Evolutionary conservation across 176 grass and related monocot species (phyloP).

Genomic region (Alloteropsis semialata): DNA sequence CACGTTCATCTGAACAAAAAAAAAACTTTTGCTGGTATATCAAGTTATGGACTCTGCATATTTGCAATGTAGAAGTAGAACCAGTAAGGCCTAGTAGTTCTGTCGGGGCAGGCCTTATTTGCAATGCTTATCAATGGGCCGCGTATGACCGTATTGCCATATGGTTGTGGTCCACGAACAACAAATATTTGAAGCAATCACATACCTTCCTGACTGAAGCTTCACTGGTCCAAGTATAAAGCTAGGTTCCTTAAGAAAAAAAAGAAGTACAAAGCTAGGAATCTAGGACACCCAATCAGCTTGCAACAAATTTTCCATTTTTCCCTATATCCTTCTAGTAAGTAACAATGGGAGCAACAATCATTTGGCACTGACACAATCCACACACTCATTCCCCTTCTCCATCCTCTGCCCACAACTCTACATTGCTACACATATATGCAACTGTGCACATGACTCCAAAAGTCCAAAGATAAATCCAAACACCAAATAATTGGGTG

Average conservation of each 20-base stretch:
- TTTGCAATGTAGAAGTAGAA: too few relatives aligned
- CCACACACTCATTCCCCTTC: not conserved
- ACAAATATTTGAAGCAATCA: not conserved
- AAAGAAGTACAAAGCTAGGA: not conserved
- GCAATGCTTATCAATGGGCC: not conserved
- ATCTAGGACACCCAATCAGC: not conserved
- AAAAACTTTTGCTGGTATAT: too few relatives aligned
- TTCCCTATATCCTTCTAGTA: not conserved
- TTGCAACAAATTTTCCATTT: not conserved
- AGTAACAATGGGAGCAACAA: not conserved
- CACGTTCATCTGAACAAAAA: too few relatives aligned
- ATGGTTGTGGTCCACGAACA: too few relatives aligned
- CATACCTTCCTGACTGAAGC: not conserved
- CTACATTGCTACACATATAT: not conserved
- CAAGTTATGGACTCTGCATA: too few relatives aligned
- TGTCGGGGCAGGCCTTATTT: not conserved
- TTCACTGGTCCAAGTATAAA: not conserved
- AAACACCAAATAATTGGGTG: not conserved
- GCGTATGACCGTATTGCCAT: too few relatives aligned
- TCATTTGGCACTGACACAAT: not conserved
- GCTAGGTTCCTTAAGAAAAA: not conserved
- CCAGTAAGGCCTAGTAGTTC: not conserved
- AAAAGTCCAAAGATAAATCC: not conserved
- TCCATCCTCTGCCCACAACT: not conserved
- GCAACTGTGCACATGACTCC: not conserved